These are phyloP conservation scores for Boletus rubroflammeus DNA, from an alignment of 768 basidiomycete genomes.

Conservation along the genomic window DNA sequence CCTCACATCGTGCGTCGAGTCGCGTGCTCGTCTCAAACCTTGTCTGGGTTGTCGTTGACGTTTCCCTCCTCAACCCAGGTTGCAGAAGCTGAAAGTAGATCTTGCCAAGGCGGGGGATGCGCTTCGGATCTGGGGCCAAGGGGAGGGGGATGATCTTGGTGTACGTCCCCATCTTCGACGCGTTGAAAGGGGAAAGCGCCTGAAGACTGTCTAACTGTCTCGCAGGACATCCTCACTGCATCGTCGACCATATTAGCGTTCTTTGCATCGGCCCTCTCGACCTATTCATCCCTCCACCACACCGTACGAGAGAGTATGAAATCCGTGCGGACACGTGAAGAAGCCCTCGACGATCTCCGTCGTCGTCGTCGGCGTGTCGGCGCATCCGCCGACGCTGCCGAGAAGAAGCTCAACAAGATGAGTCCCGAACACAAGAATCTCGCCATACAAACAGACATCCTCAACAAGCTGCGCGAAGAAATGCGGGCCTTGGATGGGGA, in stretches of 20 bases:
- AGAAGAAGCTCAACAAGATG: slow-evolving; percentile 90
- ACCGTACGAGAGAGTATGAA: slow-evolving; percentile 68
- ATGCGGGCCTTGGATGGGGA: slow-evolving; percentile 77
- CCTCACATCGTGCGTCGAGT: slow-evolving; percentile 57
- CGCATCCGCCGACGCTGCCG: slow-evolving; percentile 75
- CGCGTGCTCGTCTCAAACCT: background rate
- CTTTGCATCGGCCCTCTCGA: slow-evolving; percentile 61
- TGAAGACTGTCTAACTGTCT: background rate
- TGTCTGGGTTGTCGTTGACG: background rate
- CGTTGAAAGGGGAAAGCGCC: background rate
- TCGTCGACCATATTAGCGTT: slow-evolving; percentile 65
- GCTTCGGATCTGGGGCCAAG: slow-evolving; percentile 65
- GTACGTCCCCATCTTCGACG: slow-evolving; percentile 38
- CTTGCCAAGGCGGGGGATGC: slow-evolving; percentile 69
- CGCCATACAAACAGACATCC: slow-evolving; percentile 61
- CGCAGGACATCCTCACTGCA: slow-evolving; percentile 70
- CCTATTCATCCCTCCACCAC: slow-evolving; percentile 69
- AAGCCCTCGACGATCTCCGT: slow-evolving; percentile 73
- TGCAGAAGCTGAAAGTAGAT: slow-evolving; percentile 66
- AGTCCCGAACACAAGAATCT: slow-evolving; percentile 84
- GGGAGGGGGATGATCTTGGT: slow-evolving; percentile 80
- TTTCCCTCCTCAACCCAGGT: slow-evolving; percentile 30
- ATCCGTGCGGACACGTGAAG: slow-evolving; percentile 78
- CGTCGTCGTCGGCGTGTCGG: slow-evolving; percentile 63
- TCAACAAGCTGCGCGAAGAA: slow-evolving; percentile 70